Base-by-base conservation (phyloP, 805 yeast species). In the Wickerhamomyces alni region DNA sequence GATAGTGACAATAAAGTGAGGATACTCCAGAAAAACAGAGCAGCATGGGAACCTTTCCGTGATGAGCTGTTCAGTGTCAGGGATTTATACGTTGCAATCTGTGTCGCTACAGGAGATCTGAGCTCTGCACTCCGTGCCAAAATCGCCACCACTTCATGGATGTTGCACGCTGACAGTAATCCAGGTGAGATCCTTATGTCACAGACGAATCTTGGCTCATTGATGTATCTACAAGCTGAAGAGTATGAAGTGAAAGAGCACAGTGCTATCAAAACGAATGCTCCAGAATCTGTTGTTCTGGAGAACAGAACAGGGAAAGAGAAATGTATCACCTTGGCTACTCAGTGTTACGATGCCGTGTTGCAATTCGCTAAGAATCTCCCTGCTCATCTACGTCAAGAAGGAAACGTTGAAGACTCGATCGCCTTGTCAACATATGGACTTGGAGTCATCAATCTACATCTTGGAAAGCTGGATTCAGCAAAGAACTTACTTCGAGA, bases 391-490 rank as follows among this genome's bases (percentile, higher is more conserved):
- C 30, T 55, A 12, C 55, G 67, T 34, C 54, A 63, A 13, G 72
- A 69, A 35, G 57, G 59, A 10, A 62, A 65, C 7, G 60, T 82
- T 11, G 71, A 75, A 25, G 87, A 84, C 46, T 77, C 84, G 1
- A 77, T 83, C 31, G 93, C 94, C 0, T 67, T 89, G 56, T 78
- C 95, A 0, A 77, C 87, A 0, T 89, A 84, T 55, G 94, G 96
- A 0, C 66, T 86, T 30, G 98, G 96, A 2, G 94, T 88, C 5
- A 70, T 87, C 10, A 70, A 75, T 33, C 61, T 82, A n/a, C 86
- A 85, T 50, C 54, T 67, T 34, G 74, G 80, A 1, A 63, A 79
- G 10, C 66, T 74, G 40, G 70, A 67, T 2, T 62, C 69, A 39
- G 88, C 95, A 0, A 77, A 74, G 46, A 66, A 77, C 31, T 63